These are phyloP conservation scores for Yamadazyma triangularis DNA, from an alignment of 1,139 yeast genomes.

Conservation along the genomic window DNA sequence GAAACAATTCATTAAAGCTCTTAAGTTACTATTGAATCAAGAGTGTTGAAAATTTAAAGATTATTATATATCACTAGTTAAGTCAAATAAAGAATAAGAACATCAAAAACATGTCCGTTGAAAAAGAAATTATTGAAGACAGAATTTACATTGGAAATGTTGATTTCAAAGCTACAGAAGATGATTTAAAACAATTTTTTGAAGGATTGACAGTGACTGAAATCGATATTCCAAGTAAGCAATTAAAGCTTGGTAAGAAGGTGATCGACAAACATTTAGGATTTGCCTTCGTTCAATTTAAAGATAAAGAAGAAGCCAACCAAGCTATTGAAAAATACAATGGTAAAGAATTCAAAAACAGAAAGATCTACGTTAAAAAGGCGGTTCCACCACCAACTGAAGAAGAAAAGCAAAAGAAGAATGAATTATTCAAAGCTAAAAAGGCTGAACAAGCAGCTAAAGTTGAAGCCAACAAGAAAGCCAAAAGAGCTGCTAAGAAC, in stretches of 20 bases:
- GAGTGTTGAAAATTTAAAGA: too few species aligned
- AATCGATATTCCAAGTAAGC: constrained; percentile 40
- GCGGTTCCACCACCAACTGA: constrained; percentile 52
- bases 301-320: constrained; percentile 44
- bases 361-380: constrained; percentile 46
- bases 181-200: constrained; percentile 43
- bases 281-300: constrained; percentile 52
- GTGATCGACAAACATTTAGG: constrained; percentile 41
- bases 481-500: constrained; percentile 10
- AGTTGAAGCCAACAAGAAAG: constrained; percentile 16
- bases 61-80: too few species aligned
- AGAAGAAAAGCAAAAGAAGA: constrained; percentile 39
- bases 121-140: constrained; percentile 32
- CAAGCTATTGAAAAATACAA: constrained; percentile 41
- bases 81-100: too few species aligned
- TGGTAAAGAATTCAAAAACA: constrained; percentile 42
- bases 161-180: constrained; percentile 49
- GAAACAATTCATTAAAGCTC: too few species aligned
- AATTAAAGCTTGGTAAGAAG: constrained; percentile 27
- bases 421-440: constrained; percentile 34
- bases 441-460: constrained; percentile 21
- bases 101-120: too few species aligned
- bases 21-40: too few species aligned
- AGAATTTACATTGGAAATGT: constrained; percentile 52
- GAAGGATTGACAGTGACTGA: constrained; percentile 32